Evolutionary conservation across 177 flowering plant genomes (phyloP).

Genomic region (Telopea speciosissima): DNA sequence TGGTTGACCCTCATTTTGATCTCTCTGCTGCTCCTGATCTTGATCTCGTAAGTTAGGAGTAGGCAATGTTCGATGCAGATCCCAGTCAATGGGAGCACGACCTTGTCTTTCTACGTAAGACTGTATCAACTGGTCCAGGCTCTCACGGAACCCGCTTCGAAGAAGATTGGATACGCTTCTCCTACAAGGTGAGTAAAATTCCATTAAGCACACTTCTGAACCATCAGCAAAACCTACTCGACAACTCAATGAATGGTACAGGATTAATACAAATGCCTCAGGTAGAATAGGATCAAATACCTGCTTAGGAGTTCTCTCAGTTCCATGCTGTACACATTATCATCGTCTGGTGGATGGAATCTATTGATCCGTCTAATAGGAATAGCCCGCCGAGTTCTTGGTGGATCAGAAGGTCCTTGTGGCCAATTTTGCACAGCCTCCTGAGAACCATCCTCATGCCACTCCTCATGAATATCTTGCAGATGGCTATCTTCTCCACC

Average conservation of each 20-base stretch:
- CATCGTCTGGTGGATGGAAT: conserved; percentile 78
- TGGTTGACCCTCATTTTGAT: conserved; percentile 40
- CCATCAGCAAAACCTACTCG: background rate
- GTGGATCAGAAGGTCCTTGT: conserved; percentile 50
- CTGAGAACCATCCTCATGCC: conserved; percentile 52
- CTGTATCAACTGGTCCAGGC: conserved; percentile 80
- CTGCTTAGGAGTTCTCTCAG: conserved; percentile 93
- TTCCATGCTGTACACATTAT: conserved; percentile 73
- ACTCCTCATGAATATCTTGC: conserved; percentile 38
- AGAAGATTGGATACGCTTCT: conserved; percentile 97
- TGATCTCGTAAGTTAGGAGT: conserved; percentile 38
- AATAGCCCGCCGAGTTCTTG: conserved; percentile 46
- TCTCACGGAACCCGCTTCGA: conserved; percentile 90
- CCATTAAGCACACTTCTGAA: background rate
- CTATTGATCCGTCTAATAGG: conserved; percentile 44
- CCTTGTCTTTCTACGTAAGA: conserved; percentile 92
- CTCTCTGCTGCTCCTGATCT: conserved; percentile 50
- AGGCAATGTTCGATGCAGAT: conserved; percentile 46
- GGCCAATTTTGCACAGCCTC: conserved; percentile 52
- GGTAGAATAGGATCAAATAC: conserved; percentile 28
- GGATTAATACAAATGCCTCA: background rate
- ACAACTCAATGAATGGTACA: conserved; percentile 1
- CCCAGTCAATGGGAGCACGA: conserved; percentile 70
- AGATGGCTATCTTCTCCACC: conserved; percentile 26
- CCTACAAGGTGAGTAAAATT: conserved; percentile 36